Conservation (phyloP, 2,329 filamentous ascomycete genomes). For the Cryoendolithus antarcticus region DNA sequence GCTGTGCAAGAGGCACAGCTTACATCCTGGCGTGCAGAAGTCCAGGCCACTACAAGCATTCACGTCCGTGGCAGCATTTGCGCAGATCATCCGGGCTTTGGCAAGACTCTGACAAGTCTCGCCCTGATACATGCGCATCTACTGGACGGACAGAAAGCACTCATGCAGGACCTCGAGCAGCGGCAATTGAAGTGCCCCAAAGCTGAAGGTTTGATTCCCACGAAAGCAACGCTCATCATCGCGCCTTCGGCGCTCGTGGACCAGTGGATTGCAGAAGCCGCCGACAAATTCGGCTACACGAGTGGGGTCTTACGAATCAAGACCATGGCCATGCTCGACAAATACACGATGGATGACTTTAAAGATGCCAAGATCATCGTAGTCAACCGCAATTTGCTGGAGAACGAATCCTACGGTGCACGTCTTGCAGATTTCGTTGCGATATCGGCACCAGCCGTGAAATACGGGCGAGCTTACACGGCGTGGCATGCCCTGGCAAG, state of each 20-base stretch:
- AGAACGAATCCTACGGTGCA: conserved; percentile 35
- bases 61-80: conserved; percentile 46
- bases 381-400: conserved; percentile 39
- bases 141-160: background rate
- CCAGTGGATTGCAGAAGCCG: conserved; percentile 48
- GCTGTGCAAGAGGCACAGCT: conserved; percentile 19
- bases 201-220: conserved; percentile 25
- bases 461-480: conserved; percentile 37
- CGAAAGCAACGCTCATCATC: conserved; percentile 48
- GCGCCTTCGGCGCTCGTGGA: conserved; percentile 42
- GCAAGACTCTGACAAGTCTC: conserved; percentile 51
- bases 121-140: conserved; percentile 38
- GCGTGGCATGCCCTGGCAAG: conserved; percentile 31
- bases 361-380: conserved; percentile 42
- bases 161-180: conserved; percentile 2
- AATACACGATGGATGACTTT: conserved; percentile 33
- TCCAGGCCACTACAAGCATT: conserved; percentile 30
- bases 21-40: conserved; percentile 44
- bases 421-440: conserved; percentile 40
- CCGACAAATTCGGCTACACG: conserved; percentile 32
- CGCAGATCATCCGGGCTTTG: conserved; percentile 53
- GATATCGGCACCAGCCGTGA: conserved; percentile 28
- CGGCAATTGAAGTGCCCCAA: background rate
- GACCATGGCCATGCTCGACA: conserved; percentile 27
- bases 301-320: conserved; percentile 33